A percentile compares a stretch with the other conserved stretches of the same genome.
Evolutionary conservation across 1,139 yeast species (phyloP).

Genomic region (Sugiyamaella castrensis): DNA sequence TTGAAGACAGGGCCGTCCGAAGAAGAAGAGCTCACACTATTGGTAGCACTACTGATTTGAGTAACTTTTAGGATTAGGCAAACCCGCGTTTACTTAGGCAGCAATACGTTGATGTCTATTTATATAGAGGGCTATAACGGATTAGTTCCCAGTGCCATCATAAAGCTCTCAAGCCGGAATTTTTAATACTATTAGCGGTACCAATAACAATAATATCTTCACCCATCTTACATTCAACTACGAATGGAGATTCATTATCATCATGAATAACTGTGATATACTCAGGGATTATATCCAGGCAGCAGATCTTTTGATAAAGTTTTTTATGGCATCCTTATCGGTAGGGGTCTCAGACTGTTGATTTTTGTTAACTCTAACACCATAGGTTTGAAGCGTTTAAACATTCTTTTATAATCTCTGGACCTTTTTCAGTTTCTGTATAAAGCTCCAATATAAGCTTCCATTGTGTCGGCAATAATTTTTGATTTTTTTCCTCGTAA

Average conservation of each 20-base stretch:
- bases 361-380: constrained; percentile 39
- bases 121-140: too few species aligned
- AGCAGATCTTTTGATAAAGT: constrained; percentile 75
- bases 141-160: constrained; percentile 50
- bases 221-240: constrained; percentile 65
- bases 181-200: constrained; percentile 53
- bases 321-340: constrained; percentile 68
- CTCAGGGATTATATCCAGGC: constrained; percentile 62
- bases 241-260: constrained; percentile 44
- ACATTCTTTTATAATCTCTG: constrained; percentile 58
- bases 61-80: too few species aligned
- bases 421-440: constrained; percentile 52
- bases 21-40: background rate
- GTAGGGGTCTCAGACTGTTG: constrained; percentile 39
- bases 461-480: constrained; percentile 74
- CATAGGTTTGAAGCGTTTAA: constrained; percentile 54
- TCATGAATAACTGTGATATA: constrained; percentile 54
- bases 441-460: constrained; percentile 87
- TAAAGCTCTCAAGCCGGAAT: constrained; percentile 69
- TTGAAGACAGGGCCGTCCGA: constrained; percentile 41
- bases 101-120: too few species aligned
- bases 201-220: constrained; percentile 56
- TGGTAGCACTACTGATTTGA: too few species aligned
- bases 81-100: too few species aligned
- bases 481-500: constrained; percentile 39